A percentile compares a stretch with the other conserved stretches of the same genome.
Conservation (phyloP, 2,329 filamentous ascomycete species). For the Thelonectria olida region DNA sequence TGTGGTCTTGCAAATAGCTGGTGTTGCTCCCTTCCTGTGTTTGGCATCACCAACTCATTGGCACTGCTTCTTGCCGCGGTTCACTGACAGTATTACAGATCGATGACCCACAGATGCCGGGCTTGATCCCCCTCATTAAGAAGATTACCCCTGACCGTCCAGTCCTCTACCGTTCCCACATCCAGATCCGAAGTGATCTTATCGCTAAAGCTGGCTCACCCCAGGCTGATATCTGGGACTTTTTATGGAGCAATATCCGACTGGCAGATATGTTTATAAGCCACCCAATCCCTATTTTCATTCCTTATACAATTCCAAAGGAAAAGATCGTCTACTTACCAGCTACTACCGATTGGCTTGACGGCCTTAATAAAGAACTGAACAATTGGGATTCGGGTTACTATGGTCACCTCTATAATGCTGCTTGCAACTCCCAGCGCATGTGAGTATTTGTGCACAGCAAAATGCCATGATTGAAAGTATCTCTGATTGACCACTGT, state of each 20-base stretch:
- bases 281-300: constrained; percentile 80
- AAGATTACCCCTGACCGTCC: constrained; percentile 75
- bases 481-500: no score
- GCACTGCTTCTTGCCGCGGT: no score
- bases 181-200: constrained; percentile 82
- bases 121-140: constrained; percentile 80
- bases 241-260: constrained; percentile 77
- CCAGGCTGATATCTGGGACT: constrained; percentile 78
- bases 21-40: no score
- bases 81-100: constrained; percentile 54
- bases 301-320: constrained; percentile 72
- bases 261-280: constrained; percentile 82
- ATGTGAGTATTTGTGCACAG: constrained; percentile 49
- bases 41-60: background rate
- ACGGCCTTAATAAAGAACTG: constrained; percentile 81
- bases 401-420: constrained; percentile 79
- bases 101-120: constrained; percentile 87
- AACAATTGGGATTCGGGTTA: constrained; percentile 75
- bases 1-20: no score
- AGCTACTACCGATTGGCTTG: constrained; percentile 84
- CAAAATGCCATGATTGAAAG: constrained; percentile 8
- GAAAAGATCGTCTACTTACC: constrained; percentile 79
- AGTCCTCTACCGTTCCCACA: constrained; percentile 83
- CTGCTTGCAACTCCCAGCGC: constrained; percentile 65
- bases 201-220: constrained; percentile 69